A percentile compares a stretch with the other conserved stretches of the same genome.
Evolutionary conservation across 257 asterid species (phyloP).

Genomic region (Scutellaria galericulata): DNA sequence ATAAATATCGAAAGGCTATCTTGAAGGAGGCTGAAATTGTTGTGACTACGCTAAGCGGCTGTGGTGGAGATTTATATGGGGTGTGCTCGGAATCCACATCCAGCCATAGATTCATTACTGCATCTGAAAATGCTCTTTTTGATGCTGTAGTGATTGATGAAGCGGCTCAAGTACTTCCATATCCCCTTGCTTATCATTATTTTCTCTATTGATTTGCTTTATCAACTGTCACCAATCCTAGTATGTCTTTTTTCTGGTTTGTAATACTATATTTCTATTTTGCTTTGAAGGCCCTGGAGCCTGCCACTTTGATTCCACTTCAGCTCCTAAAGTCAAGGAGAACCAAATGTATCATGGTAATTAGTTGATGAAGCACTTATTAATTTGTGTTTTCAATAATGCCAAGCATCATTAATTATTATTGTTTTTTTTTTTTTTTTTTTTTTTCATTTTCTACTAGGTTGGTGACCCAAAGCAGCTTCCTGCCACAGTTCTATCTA

Average conservation of each 20-base stretch:
- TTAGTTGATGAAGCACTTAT: constrained; percentile 30
- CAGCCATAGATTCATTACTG: constrained; percentile 68
- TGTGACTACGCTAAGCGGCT: constrained; percentile 95
- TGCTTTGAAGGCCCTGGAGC: constrained; percentile 84
- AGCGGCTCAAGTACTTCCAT: constrained; percentile 88
- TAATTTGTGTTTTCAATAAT: constrained; percentile 29
- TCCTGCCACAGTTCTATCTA: constrained; percentile 96
- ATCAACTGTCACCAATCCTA: constrained; percentile 26
- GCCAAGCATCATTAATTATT: constrained; percentile 34
- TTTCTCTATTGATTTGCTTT: constrained; percentile 34
- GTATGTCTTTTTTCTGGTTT: constrained; percentile 29
- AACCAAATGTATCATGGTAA: constrained; percentile 94
- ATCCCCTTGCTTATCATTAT: constrained; percentile 28
- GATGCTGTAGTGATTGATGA: constrained; percentile 99
- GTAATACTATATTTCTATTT: constrained; percentile 30
- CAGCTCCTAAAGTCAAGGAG: constrained; percentile 94
- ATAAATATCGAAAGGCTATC: constrained; percentile 77
- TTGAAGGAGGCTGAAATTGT: constrained; percentile 96
- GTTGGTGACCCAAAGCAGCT: constrained; percentile 99
- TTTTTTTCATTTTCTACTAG: constrained; percentile 45
- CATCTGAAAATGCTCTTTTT: constrained; percentile 76
- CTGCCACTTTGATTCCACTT: constrained; percentile 95
- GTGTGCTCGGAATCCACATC: constrained; percentile 81
- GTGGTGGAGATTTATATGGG: constrained; percentile 95
- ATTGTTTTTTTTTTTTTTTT: constrained; percentile 15